Base-by-base conservation (phyloP, 768 basidiomycete species). In the Mrakia blollopis region DNA sequence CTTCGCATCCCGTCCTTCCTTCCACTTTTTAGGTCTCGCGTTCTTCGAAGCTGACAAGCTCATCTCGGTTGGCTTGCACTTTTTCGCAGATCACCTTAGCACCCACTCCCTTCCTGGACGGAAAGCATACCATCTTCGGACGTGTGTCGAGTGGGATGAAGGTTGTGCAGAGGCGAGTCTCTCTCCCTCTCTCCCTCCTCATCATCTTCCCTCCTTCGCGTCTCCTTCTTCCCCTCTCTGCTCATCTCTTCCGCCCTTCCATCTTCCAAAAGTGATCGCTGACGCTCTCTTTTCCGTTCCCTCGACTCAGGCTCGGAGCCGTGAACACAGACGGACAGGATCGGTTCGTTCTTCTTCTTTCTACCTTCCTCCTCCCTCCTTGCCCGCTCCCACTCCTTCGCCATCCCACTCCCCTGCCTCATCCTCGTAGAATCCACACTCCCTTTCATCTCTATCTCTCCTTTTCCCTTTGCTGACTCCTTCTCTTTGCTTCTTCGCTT, bases 261-360 rank as follows among this genome's bases (percentile, higher is more conserved):
- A 9, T 37, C 62, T 37, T n/a, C 23, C 30, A 9, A 30, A 23
- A n/a, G 25, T 9, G 1, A 7, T 23, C 2, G 18, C 30, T 61
- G 3, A 61, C 30, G 2, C 37, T 1, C 32, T 21, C 37, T 30
- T 16, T 37, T 65, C 21, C 21, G 3, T n/a, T 41, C 2, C 2
- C 23, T 63, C 28, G 8, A 35, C 3, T 41, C 65, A 68, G 63
- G n/a, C 83, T 99, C 61, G 96, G 95, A 52, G 91, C 94, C 1
- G 95, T 98, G 3, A 90, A 89, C 4, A 92, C 92, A 25, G 94
- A 99, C 81, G 87, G 87, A 25, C 92, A 98, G 80, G 94, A 98
- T 83, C 87, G 88, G 94, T 91, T 71, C 70, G 91, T 85, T 18
- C 8, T 39, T 13, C 28, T 21, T 30, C 10, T 30, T 41, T n/a